Evolutionary conservation across 1,284 basidiomycete genomes (phyloP).

Genomic region (Heliocybe sulcata): DNA sequence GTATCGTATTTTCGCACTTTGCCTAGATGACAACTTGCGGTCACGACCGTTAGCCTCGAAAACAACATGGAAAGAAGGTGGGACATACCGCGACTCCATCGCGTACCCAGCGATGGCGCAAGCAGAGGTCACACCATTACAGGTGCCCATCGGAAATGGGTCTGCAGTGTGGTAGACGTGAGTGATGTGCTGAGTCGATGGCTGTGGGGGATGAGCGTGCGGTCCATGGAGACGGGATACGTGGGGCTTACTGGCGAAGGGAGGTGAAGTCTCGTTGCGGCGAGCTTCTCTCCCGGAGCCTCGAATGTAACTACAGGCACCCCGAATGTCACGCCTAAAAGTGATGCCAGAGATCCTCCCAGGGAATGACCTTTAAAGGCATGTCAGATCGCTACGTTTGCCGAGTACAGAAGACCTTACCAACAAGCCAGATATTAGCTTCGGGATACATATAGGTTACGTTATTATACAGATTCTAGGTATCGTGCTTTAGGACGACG

Average conservation of each 20-base stretch:
- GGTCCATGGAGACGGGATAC: neutral
- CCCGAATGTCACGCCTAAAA: slow-evolving; percentile 91
- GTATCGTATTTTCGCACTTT: slow-evolving; percentile 79
- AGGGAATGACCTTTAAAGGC: slow-evolving; percentile 66
- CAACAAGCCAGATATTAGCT: slow-evolving; percentile 86
- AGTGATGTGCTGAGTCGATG: slow-evolving; percentile 66
- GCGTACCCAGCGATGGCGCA: slow-evolving; percentile 74
- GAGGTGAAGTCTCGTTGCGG: slow-evolving; percentile 81
- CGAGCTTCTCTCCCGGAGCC: slow-evolving; percentile 85
- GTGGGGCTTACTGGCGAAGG: slow-evolving; percentile 61
- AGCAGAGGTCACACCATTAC: slow-evolving; percentile 67
- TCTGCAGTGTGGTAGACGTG: slow-evolving; percentile 87
- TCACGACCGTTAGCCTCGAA: no score
- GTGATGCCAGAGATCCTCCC: slow-evolving; percentile 81
- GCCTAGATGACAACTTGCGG: slow-evolving; percentile 65
- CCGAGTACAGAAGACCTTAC: neutral
- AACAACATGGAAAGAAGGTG: neutral
- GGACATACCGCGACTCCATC: slow-evolving; percentile 61
- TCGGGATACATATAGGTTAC: slow-evolving; percentile 90
- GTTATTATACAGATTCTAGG: slow-evolving; percentile 88
- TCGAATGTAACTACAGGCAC: slow-evolving; percentile 87
- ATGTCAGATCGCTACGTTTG: neutral
- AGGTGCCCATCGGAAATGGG: slow-evolving; percentile 80
- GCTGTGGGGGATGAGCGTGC: slow-evolving; percentile 30
- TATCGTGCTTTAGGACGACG: neutral